A percentile compares a stretch with the other conserved stretches of the same genome.
phyloP scores from a whole-genome alignment of 352 stramenopile genomes.

The Thalassiosira delicatula region DNA sequence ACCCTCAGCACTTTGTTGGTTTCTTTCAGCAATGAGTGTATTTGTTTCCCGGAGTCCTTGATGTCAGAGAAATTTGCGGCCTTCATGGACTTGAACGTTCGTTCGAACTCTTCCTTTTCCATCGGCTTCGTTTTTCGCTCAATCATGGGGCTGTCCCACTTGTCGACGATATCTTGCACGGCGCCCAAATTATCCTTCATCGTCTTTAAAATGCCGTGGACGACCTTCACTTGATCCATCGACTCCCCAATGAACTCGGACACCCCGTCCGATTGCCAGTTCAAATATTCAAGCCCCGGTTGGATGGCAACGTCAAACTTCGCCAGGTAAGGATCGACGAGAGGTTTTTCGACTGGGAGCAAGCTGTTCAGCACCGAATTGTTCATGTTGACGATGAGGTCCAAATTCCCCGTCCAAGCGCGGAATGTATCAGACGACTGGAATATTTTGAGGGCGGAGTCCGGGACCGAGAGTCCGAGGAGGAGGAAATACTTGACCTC shows the following conservation, averaged over 20 bases:
- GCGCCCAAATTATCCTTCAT: slow-evolving; percentile 96
- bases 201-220: slow-evolving; percentile 85
- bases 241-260: slow-evolving; percentile 94
- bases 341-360: slow-evolving; percentile 94
- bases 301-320: slow-evolving; percentile 95
- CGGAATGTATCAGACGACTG: slow-evolving; percentile 92
- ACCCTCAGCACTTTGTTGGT: slow-evolving; percentile 92
- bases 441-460: slow-evolving; percentile 94
- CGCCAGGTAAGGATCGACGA: slow-evolving; percentile 93
- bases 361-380: slow-evolving; percentile 96
- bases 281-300: slow-evolving; percentile 92
- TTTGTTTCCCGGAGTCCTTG: slow-evolving; percentile 93
- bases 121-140: slow-evolving; percentile 95
- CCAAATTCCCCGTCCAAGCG: slow-evolving; percentile 94
- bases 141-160: slow-evolving; percentile 92
- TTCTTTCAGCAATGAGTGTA: slow-evolving; percentile 94
- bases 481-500: slow-evolving; percentile 98
- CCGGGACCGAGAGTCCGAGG: slow-evolving; percentile 93
- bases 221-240: slow-evolving; percentile 91
- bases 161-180: slow-evolving; percentile 91
- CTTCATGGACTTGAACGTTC: slow-evolving; percentile 92
- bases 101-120: slow-evolving; percentile 94
- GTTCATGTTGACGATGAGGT: slow-evolving; percentile 97
- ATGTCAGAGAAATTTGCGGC: slow-evolving; percentile 93
- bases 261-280: slow-evolving; percentile 93